A percentile compares a stretch with the other conserved stretches of the same genome.
These are phyloP conservation scores for Blastobotrys terrestris DNA, from an alignment of 805 yeast species.

Conservation along the genomic window DNA sequence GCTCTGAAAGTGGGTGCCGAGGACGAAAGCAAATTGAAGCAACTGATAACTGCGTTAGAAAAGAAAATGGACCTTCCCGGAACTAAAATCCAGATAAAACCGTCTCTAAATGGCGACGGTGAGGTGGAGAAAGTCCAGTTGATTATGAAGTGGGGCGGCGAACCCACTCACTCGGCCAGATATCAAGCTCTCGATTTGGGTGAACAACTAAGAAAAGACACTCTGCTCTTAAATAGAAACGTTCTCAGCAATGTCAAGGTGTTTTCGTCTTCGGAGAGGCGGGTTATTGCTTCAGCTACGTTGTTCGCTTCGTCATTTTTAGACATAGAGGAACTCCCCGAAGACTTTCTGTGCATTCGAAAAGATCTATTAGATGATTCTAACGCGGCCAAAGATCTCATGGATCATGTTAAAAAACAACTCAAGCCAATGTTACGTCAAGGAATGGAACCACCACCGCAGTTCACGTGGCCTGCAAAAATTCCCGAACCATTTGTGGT, in stretches of 20 bases:
- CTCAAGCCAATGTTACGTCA: slow-evolving; percentile 88
- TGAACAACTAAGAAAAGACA: slow-evolving; percentile 89
- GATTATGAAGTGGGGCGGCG: slow-evolving; percentile 98
- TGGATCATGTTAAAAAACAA: slow-evolving; percentile 97
- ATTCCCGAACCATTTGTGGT: slow-evolving; percentile 97
- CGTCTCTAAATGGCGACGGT: slow-evolving; percentile 57
- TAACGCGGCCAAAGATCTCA: slow-evolving; percentile 94
- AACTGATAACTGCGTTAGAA: slow-evolving; percentile 75
- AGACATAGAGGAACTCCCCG: slow-evolving; percentile 64
- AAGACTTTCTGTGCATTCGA: slow-evolving; percentile 71
- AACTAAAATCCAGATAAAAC: slow-evolving; percentile 92
- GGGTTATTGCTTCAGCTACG: slow-evolving; percentile 90
- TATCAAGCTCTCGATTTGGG: slow-evolving; percentile 95
- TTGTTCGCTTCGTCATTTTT: slow-evolving; percentile 75
- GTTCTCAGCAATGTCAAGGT: slow-evolving; percentile 81
- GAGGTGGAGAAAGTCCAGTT: slow-evolving; percentile 92
- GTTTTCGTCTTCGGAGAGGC: slow-evolving; percentile 87
- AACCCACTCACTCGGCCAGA: slow-evolving; percentile 95
- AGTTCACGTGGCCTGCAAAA: slow-evolving; percentile 97
- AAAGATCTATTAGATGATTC: slow-evolving; percentile 93
- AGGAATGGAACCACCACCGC: slow-evolving; percentile 95
- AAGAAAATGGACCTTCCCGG: slow-evolving; percentile 91
- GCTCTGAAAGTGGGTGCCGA: slow-evolving; percentile 69
- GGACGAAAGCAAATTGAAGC: slow-evolving; percentile 68
- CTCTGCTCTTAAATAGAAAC: slow-evolving; percentile 75